Conservation (phyloP, 257 asterid genomes). For the Anisodus acutangulus region DNA sequence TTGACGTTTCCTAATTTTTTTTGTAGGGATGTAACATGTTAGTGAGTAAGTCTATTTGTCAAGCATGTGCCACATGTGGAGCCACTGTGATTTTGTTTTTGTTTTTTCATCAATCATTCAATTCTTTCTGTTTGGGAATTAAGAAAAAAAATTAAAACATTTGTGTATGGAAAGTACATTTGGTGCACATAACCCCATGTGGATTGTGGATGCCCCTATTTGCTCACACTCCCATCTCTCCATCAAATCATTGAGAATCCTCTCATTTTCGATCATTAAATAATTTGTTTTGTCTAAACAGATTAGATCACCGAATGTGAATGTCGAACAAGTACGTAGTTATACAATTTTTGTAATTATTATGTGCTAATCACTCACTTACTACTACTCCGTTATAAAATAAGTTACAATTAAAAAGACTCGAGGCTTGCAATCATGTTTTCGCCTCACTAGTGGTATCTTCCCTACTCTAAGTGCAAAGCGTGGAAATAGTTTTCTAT, state of each 20-base stretch:
- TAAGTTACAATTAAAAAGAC: too few relatives aligned
- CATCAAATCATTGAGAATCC: conserved; percentile 15
- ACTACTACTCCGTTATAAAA: too few relatives aligned
- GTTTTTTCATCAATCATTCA: conserved; percentile 26
- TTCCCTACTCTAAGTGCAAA: too few relatives aligned
- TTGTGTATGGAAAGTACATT: background rate
- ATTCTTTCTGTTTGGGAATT: background rate
- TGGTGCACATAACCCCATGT: conserved; percentile 42
- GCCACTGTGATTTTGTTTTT: conserved; percentile 21
- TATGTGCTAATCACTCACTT: too few relatives aligned
- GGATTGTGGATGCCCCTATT: conserved; percentile 38
- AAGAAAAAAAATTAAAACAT: background rate
- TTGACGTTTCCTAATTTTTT: background rate
- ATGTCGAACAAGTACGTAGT: background rate
- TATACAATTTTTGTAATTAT: background rate
- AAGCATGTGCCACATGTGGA: conserved; percentile 45
- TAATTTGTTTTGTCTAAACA: background rate
- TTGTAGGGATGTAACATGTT: background rate
- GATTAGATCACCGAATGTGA: conserved; percentile 20
- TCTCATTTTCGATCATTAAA: too few relatives aligned
- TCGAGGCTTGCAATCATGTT: too few relatives aligned
- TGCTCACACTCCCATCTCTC: background rate
- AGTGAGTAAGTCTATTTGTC: background rate
- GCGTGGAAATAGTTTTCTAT: too few relatives aligned
- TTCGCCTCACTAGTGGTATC: too few relatives aligned